Base-by-base conservation (phyloP, 2,329 filamentous ascomycete genomes). In the Alternaria sp. region DNA sequence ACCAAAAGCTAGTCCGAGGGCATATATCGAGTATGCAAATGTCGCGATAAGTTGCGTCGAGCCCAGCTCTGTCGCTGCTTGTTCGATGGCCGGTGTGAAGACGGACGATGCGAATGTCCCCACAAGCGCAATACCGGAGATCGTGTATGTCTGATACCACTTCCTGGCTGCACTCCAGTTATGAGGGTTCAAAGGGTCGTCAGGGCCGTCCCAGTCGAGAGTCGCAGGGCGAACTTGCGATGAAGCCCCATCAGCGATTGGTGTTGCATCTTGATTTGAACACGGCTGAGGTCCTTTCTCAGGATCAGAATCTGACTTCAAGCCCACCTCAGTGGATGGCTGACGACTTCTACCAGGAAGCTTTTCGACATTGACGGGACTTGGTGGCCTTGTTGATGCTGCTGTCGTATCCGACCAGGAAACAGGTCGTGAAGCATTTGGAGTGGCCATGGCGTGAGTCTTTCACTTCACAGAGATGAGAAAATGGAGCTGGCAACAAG, bases 1-100 rank as follows among this genome's bases (percentile, higher is more conserved):
- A 0, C 90, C 91, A 57, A 90, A 87, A 1, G 89, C 91, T 48
- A 92, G 90, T 3, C 69, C 72, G 4, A 75, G 56, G 2, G 63
- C 60, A 34, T 72, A 75, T 10, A 71, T 58, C 3, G 69, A 70
- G 27, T 73, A 63, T 10, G 65, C 64, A 10, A 75, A 45, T 3
- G 71, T 62, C 10, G 70, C 65, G 3, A 70, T 54, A 11, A 62
- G 68, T 1, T 36, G 41, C 1, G 64, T 64, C 6, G 73, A 68
- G 18, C 64, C 18, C 34, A 75, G 68, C 8, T 72, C 63, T 10
- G 34, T 22, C 3, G 64, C 52, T 11, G 60, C 59, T 32, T 43
- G 41, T 22, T 63, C 55, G 34, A 59, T 62, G n/a, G 53, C 56
- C 2, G 66, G 62, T 5, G 64, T 63, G 49, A 61, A 62, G 2